Conservation (phyloP, 1,284 basidiomycete species). For the Butyriboletus appendiculatus region DNA sequence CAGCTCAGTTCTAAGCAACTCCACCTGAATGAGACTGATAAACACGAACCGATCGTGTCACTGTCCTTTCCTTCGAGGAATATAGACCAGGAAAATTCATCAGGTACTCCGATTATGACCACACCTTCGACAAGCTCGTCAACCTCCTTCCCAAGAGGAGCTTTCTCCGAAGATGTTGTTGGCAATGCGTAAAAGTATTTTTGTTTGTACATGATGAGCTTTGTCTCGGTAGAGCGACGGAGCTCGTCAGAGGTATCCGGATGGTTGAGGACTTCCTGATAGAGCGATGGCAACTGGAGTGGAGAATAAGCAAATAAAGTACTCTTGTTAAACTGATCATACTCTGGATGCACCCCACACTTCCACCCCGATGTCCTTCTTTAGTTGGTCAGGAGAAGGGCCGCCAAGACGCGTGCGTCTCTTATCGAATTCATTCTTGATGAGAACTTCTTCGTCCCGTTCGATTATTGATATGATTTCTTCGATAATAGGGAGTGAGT, state of each 20-base stretch:
- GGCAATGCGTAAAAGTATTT: conserved; percentile 59
- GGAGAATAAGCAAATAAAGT: conserved; percentile 3
- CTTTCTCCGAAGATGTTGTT: conserved; percentile 49
- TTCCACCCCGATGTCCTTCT: conserved; percentile 66
- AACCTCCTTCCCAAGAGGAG: conserved; percentile 56
- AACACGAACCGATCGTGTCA: conserved; percentile 61
- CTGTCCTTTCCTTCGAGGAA: conserved; percentile 79
- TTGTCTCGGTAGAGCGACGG: conserved; percentile 68
- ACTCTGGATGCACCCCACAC: conserved; percentile 63
- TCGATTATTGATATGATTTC: conserved; percentile 61
- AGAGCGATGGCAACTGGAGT: conserved; percentile 63
- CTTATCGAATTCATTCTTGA: conserved; percentile 71
- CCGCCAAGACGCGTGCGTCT: conserved; percentile 76
- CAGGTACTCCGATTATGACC: conserved; percentile 71
- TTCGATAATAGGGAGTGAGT: conserved; percentile 65
- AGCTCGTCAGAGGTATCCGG: conserved; percentile 73
- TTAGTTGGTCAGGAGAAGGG: conserved; percentile 65
- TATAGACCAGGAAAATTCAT: conserved; percentile 80
- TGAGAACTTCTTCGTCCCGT: conserved; percentile 56
- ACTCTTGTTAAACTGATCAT: conserved; percentile 8
- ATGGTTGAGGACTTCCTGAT: conserved; percentile 76
- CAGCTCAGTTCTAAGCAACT: neutral
- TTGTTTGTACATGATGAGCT: conserved; percentile 64
- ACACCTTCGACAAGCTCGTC: conserved; percentile 71
- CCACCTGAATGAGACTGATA: neutral